These are phyloP conservation scores for Coemansia sp. DNA, from an alignment of 192 early-diverging fungal genomes.

Conservation along the genomic window DNA sequence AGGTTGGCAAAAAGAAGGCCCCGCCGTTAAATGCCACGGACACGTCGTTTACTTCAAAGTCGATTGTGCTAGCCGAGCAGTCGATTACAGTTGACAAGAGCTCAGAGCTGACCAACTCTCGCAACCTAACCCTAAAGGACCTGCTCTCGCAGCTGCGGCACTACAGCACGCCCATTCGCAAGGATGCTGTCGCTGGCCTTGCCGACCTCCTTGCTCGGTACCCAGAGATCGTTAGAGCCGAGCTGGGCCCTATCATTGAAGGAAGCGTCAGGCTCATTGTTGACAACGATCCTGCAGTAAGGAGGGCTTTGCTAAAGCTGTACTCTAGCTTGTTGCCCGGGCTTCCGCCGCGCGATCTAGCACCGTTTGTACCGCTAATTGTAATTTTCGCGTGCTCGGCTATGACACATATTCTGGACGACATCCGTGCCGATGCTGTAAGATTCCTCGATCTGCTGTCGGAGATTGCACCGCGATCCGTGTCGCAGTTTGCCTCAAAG, in stretches of 20 bases:
- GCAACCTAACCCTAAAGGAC: conserved; percentile 75
- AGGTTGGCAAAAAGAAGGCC: conserved; percentile 86
- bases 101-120: conserved; percentile 65
- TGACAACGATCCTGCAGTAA: conserved; percentile 50
- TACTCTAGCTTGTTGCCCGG: conserved; percentile 40
- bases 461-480: conserved; percentile 59
- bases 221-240: conserved; percentile 23
- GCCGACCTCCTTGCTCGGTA: conserved; percentile 48
- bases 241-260: conserved; percentile 54
- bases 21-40: conserved; percentile 74
- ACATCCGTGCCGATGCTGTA: conserved; percentile 78
- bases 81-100: conserved; percentile 76
- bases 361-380: conserved; percentile 76
- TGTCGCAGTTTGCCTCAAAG: conserved; percentile 65
- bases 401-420: conserved; percentile 87
- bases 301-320: conserved; percentile 53
- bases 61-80: conserved; percentile 78
- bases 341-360: conserved; percentile 58
- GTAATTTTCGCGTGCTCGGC: conserved; percentile 80
- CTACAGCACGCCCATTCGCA: conserved; percentile 62
- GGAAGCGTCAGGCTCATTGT: conserved; percentile 45
- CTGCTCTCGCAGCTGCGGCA: conserved; percentile 74
- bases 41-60: conserved; percentile 77
- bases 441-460: conserved; percentile 75
- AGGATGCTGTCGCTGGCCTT: conserved; percentile 54